Conservation (phyloP, 2,329 filamentous ascomycete species). For the Clathrospora elynae region DNA sequence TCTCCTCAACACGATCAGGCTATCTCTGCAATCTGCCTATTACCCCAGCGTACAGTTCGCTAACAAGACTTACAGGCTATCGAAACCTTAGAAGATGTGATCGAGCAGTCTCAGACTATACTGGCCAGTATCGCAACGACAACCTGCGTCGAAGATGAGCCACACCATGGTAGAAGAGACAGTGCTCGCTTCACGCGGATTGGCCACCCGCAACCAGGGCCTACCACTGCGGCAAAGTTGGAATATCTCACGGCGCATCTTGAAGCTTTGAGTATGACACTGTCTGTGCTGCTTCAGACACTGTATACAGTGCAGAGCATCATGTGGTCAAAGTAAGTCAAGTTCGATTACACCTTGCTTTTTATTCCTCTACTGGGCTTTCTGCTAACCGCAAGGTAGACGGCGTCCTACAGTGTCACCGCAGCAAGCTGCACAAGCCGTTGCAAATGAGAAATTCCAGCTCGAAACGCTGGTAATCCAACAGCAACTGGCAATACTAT, state of each 20-base stretch:
- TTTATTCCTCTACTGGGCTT: not conserved
- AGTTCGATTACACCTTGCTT: not conserved
- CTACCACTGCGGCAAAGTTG: slow-evolving; percentile 26
- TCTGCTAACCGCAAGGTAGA: slow-evolving; percentile 19
- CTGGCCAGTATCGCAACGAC: slow-evolving; percentile 38
- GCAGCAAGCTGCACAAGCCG: slow-evolving; percentile 37
- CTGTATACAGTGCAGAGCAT: slow-evolving; percentile 47
- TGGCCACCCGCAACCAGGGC: slow-evolving; percentile 15
- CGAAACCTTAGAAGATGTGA: slow-evolving; percentile 42
- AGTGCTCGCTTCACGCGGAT: slow-evolving; percentile 4
- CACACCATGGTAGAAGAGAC: slow-evolving; percentile 7
- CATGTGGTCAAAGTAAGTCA: slow-evolving; percentile 46
- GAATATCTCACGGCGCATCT: slow-evolving; percentile 45
- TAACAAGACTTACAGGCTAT: slow-evolving; percentile 35
- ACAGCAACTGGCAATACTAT: slow-evolving; percentile 46
- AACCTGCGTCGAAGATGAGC: slow-evolving; percentile 17
- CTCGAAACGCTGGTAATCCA: slow-evolving; percentile 48
- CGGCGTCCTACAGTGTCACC: slow-evolving; percentile 41
- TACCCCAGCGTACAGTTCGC: not conserved
- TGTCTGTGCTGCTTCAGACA: slow-evolving; percentile 48
- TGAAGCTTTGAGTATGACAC: slow-evolving; percentile 41
- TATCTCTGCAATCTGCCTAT: too few species aligned
- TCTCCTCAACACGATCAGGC: too few species aligned
- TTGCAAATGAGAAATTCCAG: slow-evolving; percentile 46
- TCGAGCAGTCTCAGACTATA: slow-evolving; percentile 38